These are phyloP conservation scores for Trypanosoma theileri DNA, from an alignment of 208 protist genomes.

Conservation along the genomic window DNA sequence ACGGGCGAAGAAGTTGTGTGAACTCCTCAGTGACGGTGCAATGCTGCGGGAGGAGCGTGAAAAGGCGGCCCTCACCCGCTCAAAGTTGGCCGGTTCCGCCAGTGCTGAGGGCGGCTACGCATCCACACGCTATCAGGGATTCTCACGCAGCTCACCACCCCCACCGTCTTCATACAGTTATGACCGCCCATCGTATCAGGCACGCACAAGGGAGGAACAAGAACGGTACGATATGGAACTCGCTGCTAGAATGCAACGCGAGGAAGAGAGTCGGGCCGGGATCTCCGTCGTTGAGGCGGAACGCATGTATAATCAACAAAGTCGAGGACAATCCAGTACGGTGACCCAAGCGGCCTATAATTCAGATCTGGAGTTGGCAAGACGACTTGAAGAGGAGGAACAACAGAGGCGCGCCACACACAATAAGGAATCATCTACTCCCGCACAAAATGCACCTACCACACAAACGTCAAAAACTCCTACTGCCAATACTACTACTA, in stretches of 20 bases:
- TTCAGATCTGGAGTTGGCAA: conserved; percentile 70
- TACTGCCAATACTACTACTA: conserved; percentile 11
- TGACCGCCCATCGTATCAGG: conserved; percentile 12
- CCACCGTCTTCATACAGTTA: conserved; percentile 19
- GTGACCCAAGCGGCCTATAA: conserved; percentile 22
- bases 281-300: conserved; percentile 64
- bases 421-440: conserved; percentile 38
- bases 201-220: conserved; percentile 75
- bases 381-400: conserved; percentile 81
- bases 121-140: conserved; percentile 26
- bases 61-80: conserved; percentile 63
- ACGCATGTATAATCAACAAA: conserved; percentile 66
- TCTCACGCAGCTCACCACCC: conserved; percentile 19
- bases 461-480: not conserved
- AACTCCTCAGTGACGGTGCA: conserved; percentile 77
- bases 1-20: conserved; percentile 76
- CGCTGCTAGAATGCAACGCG: conserved; percentile 79
- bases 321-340: conserved; percentile 5
- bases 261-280: conserved; percentile 78
- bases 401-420: conserved; percentile 44
- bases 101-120: conserved; percentile 27
- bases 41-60: conserved; percentile 79
- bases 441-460: conserved; percentile 25
- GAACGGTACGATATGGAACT: conserved; percentile 86
- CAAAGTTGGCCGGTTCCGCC: conserved; percentile 61